Evolutionary conservation across 345 rosid species (phyloP).

Genomic region (Camelina hispida): DNA sequence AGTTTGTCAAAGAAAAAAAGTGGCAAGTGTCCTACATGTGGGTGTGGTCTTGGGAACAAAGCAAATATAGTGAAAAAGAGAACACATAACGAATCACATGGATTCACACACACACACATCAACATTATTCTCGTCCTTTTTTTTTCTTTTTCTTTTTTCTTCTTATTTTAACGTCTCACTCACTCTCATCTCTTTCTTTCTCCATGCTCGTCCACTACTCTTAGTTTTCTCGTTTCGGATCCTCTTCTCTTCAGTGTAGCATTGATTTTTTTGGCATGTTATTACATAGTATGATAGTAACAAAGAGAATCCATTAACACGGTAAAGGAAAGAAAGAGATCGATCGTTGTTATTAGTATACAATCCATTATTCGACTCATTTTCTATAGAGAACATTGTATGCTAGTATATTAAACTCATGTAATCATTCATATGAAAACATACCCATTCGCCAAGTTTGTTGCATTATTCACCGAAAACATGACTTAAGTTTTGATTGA

Average conservation of each 20-base stretch:
- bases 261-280: background rate
- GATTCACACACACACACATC: slow-evolving; percentile 26
- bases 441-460: background rate
- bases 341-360: background rate
- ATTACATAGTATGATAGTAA: background rate
- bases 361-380: too few species aligned
- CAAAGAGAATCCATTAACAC: background rate
- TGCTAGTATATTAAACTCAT: too few species aligned
- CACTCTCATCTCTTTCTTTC: too few species aligned
- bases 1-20: background rate
- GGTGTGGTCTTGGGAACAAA: slow-evolving; percentile 30
- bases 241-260: background rate
- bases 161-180: too few species aligned
- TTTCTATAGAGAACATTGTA: too few species aligned
- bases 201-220: slow-evolving; percentile 14
- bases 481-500: too few species aligned
- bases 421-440: background rate
- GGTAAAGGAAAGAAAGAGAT: background rate
- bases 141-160: background rate
- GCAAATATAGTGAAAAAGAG: slow-evolving; percentile 22
- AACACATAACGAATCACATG: slow-evolving; percentile 41
- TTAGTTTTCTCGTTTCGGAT: background rate
- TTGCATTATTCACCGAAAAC: too few species aligned
- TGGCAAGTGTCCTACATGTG: slow-evolving; percentile 36
- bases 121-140: slow-evolving; percentile 26